phyloP scores from a whole-genome alignment of 257 asterid species.

The Rhazya stricta region DNA sequence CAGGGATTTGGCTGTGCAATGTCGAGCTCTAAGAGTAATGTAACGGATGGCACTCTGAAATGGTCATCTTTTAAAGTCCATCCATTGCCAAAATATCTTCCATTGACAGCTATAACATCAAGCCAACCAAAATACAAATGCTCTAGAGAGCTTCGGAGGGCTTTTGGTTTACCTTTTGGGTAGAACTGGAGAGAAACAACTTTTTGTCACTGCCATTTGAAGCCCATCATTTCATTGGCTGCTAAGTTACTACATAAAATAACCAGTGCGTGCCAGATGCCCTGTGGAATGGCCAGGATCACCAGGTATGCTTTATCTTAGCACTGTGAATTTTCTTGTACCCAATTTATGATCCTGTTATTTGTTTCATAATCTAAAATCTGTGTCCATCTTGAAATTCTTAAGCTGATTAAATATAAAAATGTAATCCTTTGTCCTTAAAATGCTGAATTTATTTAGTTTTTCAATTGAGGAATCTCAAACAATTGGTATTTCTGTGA shows the following conservation, averaged over 20 bases:
- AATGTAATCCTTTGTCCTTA: neutral
- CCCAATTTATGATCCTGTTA: neutral
- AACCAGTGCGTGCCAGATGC: neutral
- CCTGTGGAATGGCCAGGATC: neutral
- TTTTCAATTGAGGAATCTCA: neutral
- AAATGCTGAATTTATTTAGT: neutral
- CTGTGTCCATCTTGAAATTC: neutral
- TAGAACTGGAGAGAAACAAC: neutral
- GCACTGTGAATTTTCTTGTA: neutral
- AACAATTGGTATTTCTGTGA: neutral
- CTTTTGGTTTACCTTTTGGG: neutral
- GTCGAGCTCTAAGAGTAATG: neutral
- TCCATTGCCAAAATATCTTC: neutral
- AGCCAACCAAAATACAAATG: neutral
- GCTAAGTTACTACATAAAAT: neutral
- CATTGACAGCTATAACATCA: neutral
- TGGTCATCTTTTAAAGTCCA: neutral
- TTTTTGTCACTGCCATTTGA: neutral
- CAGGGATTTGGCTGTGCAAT: constrained; percentile 1
- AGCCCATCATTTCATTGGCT: neutral
- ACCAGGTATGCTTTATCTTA: neutral
- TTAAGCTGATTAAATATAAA: neutral
- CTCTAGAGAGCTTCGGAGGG: neutral
- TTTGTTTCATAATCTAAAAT: neutral
- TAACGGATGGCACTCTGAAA: neutral